These are phyloP conservation scores for Pythium sukuiense DNA, from an alignment of 352 stramenopile genomes.

Conservation along the genomic window DNA sequence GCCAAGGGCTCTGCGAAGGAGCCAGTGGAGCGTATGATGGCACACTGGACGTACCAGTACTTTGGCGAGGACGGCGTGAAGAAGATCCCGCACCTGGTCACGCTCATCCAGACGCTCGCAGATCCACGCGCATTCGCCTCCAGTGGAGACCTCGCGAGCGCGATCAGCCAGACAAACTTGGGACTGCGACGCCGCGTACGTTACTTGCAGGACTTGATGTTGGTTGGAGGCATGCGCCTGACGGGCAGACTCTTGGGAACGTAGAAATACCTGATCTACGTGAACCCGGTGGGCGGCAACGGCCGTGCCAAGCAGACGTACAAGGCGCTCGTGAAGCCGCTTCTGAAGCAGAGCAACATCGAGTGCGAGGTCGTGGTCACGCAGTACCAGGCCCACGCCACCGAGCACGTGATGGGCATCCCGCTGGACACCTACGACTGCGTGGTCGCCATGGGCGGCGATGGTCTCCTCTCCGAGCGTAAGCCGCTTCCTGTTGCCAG, in stretches of 20 bases:
- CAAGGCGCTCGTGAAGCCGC: constrained; percentile 43
- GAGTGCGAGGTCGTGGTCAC: constrained; percentile 57
- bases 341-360: constrained; percentile 61
- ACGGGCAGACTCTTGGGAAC: background rate
- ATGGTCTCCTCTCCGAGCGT: constrained; percentile 73
- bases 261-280: constrained; percentile 61
- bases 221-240: background rate
- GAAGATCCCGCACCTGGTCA: constrained; percentile 33
- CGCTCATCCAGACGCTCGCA: constrained; percentile 44
- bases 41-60: constrained; percentile 54
- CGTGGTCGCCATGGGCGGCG: constrained; percentile 63
- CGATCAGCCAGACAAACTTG: constrained; percentile 14
- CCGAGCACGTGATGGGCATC: constrained; percentile 42
- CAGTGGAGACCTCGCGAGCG: constrained; percentile 1
- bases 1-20: constrained; percentile 19
- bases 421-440: constrained; percentile 61
- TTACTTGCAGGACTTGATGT: constrained; percentile 13
- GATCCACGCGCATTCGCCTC: constrained; percentile 36
- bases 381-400: constrained; percentile 52
- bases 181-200: constrained; percentile 42
- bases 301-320: constrained; percentile 55
- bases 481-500: constrained; percentile 7
- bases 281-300: constrained; percentile 65
- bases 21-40: constrained; percentile 27
- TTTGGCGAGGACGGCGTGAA: constrained; percentile 31